Percentiles rank a stretch among this genome's conserved stretches.
These are phyloP conservation scores for Mixia osmundae DNA, from an alignment of 1,284 basidiomycete species.

Conservation along the genomic window DNA sequence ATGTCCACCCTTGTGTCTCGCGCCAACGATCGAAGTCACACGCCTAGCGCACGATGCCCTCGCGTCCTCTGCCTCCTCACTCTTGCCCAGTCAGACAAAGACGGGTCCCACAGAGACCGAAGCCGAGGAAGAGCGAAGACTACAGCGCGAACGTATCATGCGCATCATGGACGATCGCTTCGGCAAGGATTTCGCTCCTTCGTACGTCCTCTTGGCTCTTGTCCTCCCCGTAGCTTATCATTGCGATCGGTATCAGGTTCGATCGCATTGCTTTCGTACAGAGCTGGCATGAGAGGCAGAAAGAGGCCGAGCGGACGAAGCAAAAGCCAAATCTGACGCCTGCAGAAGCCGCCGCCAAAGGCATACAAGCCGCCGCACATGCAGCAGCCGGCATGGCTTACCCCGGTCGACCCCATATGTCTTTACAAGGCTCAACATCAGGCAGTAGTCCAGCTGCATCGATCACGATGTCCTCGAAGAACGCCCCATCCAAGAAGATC, in stretches of 20 bases:
- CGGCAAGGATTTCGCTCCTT: slow-evolving; percentile 4
- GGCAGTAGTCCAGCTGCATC: no score
- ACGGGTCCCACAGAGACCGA: neutral
- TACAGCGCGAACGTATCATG: slow-evolving; percentile 1
- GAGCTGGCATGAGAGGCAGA: neutral
- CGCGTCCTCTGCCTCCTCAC: neutral
- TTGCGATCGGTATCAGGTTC: no score
- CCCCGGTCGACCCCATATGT: no score
- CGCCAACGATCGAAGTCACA: slow-evolving; percentile 14
- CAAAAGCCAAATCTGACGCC: no score
- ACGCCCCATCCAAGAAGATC: no score
- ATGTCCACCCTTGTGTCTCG: slow-evolving; percentile 14
- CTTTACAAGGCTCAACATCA: no score
- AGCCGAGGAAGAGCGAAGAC: neutral
- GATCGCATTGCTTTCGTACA: neutral
- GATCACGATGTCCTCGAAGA: no score
- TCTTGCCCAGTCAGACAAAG: neutral
- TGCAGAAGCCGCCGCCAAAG: no score
- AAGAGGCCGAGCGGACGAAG: no score
- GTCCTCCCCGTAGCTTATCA: neutral
- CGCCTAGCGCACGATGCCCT: slow-evolving; percentile 14
- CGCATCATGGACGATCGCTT: slow-evolving; percentile 1
- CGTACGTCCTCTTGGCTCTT: slow-evolving; percentile 12
- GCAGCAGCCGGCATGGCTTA: no score
- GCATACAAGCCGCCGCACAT: no score